Base-by-base conservation (phyloP, 768 basidiomycete species). In the Kwoniella europaea region DNA sequence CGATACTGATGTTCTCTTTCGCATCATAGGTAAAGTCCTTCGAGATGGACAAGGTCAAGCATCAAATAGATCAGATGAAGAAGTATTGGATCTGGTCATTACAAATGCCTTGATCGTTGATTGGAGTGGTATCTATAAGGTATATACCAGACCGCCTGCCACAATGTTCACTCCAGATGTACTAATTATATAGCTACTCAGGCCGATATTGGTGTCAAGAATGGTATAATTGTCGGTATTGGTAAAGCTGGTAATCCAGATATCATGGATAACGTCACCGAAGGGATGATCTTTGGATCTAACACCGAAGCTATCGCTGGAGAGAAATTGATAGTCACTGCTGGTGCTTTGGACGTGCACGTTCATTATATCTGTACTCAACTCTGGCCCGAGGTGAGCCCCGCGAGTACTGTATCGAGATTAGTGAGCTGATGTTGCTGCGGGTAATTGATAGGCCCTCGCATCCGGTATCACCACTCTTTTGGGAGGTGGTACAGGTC, bases 191-290 rank as follows among this genome's bases (percentile, higher is more conserved):
- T 63, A 18, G 24, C 15, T 13, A 9, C 5, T 35, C 79, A 97
- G 92, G 96, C 96, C 20, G 97, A 98, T 79, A 93, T 99, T 62
- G 96, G 97, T 29, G 87, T 99, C 66, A 94, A 91, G 84, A 81
- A 88, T 65, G 95, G 95, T 0, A 76, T 85, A 46, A 98, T 98
- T 71, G 86, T 86, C 13, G 94, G 91, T 0, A 91, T 98, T 63
- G 97, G 96, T n/a, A 98, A 99, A 83, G 92, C 94, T 10, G 97
- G 97, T 1, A 99, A 98, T 82, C 94, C 94, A 3, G 94, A 98
- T 79, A 86, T 91, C 65, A 97, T 97, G 93, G 88, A 89, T 10
- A 87, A 87, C 50, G 91, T 98, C 35, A 86, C 91, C 69, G 87
- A 87, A 0, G 82, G 86, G 5, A 89, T 98, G 78, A 80, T 92